Percentiles rank a stretch among this genome's conserved stretches.
These are phyloP conservation scores for Clarireedia monteithiana DNA, from an alignment of 2,329 filamentous ascomycete genomes.

Conservation along the genomic window DNA sequence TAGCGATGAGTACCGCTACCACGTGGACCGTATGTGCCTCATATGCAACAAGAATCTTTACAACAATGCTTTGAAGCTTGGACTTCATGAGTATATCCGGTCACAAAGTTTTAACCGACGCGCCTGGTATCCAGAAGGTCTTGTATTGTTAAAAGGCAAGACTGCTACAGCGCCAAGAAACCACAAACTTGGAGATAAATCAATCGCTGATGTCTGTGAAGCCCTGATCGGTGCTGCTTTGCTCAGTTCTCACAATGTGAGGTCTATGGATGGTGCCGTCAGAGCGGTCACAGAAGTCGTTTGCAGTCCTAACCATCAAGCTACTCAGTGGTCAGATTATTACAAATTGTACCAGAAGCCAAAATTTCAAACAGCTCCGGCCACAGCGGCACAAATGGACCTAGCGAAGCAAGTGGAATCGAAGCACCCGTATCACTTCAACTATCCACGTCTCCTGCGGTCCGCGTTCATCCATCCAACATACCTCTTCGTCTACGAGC, in stretches of 20 bases:
- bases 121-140: constrained; percentile 77
- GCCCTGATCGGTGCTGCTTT: constrained; percentile 85
- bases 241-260: constrained; percentile 36
- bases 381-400: constrained; percentile 61
- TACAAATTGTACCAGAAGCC: constrained; percentile 60
- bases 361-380: constrained; percentile 55
- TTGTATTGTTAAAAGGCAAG: constrained; percentile 69
- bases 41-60: constrained; percentile 89
- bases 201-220: constrained; percentile 89
- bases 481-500: constrained; percentile 64
- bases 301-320: constrained; percentile 58
- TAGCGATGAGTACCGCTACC: constrained; percentile 77
- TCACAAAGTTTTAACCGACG: constrained; percentile 72
- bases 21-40: constrained; percentile 83
- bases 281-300: constrained; percentile 63
- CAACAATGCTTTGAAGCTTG: constrained; percentile 61
- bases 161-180: constrained; percentile 42
- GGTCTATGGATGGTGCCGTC: constrained; percentile 49
- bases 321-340: constrained; percentile 67
- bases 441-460: constrained; percentile 64
- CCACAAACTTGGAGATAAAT: constrained; percentile 77
- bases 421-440: constrained; percentile 57
- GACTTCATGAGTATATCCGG: constrained; percentile 69
- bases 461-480: constrained; percentile 88
- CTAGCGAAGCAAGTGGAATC: constrained; percentile 57